Base-by-base conservation (phyloP, 176 grass and related monocot genomes). In the Musa itinerans region DNA sequence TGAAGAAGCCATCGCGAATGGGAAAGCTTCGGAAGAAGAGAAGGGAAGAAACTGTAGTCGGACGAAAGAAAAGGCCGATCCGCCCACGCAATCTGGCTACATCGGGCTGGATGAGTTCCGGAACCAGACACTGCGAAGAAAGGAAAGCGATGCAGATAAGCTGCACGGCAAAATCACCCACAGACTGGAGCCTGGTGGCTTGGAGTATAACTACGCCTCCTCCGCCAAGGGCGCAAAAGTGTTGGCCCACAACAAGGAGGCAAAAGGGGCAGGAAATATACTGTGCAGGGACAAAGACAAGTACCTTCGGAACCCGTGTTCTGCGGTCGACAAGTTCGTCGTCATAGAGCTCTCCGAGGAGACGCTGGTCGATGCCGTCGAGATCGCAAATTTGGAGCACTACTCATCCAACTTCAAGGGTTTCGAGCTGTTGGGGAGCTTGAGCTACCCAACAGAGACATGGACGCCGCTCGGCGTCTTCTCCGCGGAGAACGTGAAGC, bases 241-340 rank as follows among this genome's bases (percentile, higher is more conserved):
- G 72, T 87, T 96, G 1, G 89, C 81, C 13, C 89, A 92, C 72
- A 96, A 92, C 82, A 83, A 85, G 83, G 93, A 96, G 77, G 90
- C 89, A 26, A 96, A 96, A 76, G 89, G 93, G 43, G 93, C 85
- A n/a, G 22, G 15, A 51, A 90, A 90, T 78, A 81, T 96, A 66
- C 81, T 96, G 6, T 78, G 71, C 54, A 87, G 88, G 62, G 83
- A 96, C 83, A 88, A 85, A 90, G 89, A 96, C 79, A 81, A 80
- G 66, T 96, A 96, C 85, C 87, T 92, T 50, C 83, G 93, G 61
- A 96, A 90, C 77, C 89, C 85, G 11, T 96, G 93, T 83, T 92
- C 93, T 0, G 85, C 89, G 4, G 81, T 78, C 21, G 87, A 84
- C 27, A 97, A 92, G 80, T 92, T 90, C 68, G 82, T 97, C 4